phyloP scores from a whole-genome alignment of 2,329 filamentous ascomycete genomes.

The Fusarium illudens region DNA sequence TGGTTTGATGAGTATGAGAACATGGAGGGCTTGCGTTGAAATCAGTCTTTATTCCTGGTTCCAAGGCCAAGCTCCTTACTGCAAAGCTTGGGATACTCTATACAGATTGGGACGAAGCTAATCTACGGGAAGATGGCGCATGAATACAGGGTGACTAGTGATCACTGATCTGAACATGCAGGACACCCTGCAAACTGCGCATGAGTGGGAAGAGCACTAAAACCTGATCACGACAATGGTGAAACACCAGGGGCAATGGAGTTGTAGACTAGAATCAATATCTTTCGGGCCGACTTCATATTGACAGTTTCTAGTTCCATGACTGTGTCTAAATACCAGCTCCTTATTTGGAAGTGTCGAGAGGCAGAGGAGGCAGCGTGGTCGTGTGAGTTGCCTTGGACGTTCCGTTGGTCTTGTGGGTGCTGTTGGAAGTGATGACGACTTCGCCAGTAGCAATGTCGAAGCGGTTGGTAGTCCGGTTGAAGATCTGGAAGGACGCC shows the following conservation, averaged over 20 bases:
- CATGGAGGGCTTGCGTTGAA: background rate
- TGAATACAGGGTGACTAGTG: background rate
- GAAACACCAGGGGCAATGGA: background rate
- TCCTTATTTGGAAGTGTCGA: background rate
- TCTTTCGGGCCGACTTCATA: background rate
- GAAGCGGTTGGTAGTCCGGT: slow-evolving; percentile 6
- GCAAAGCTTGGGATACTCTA: too few species aligned
- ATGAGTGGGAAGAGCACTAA: background rate
- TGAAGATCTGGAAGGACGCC: slow-evolving; percentile 15
- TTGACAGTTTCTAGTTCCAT: background rate
- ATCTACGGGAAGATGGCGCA: background rate
- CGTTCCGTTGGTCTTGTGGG: slow-evolving; percentile 7
- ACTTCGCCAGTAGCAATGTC: slow-evolving; percentile 15
- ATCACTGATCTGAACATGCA: background rate
- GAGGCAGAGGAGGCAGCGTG: slow-evolving; percentile 3
- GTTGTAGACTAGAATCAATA: background rate
- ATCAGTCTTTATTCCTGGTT: background rate
- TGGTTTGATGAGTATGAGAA: background rate
- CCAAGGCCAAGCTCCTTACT: too few species aligned
- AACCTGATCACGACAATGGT: background rate
- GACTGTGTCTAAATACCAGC: background rate
- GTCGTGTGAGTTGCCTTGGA: slow-evolving; percentile 7
- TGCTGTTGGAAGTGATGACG: background rate
- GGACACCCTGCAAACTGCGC: background rate
- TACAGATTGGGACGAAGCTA: background rate